These are phyloP conservation scores for Trypanosoma conorhini DNA, from an alignment of 208 protist species.

Conservation along the genomic window DNA sequence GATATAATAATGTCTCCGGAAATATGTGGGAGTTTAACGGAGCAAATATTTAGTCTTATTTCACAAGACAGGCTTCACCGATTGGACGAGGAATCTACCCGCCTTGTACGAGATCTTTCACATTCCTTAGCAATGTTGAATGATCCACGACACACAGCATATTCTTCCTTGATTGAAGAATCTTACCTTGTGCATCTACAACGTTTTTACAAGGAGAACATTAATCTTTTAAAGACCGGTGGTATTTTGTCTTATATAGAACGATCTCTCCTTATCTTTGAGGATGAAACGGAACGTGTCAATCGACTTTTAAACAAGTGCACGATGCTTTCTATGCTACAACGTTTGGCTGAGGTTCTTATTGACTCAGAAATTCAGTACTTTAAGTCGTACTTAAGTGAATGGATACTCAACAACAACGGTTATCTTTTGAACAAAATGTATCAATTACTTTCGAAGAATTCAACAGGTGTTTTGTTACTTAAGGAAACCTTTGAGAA, in stretches of 20 bases:
- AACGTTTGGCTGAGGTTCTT: conserved; percentile 42
- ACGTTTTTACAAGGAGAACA: conserved; percentile 40
- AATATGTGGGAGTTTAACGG: conserved; percentile 37
- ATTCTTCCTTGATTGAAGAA: conserved; percentile 62
- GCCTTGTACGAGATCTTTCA: conserved; percentile 64
- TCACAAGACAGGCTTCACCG: conserved; percentile 34
- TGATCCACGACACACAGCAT: conserved; percentile 50
- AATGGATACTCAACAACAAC: conserved; percentile 38
- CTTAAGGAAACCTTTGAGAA: conserved; percentile 19
- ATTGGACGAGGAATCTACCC: conserved; percentile 41
- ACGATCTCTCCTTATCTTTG: conserved; percentile 34
- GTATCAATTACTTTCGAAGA: conserved; percentile 26
- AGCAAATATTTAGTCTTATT: conserved; percentile 46
- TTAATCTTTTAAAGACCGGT: conserved; percentile 34
- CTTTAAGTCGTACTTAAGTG: conserved; percentile 28
- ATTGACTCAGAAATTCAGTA: conserved; percentile 53
- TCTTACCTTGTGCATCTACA: conserved; percentile 49
- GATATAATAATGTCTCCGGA: conserved; percentile 43
- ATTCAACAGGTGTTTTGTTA: conserved; percentile 7
- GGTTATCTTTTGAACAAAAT: conserved; percentile 19
- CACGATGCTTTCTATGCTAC: conserved; percentile 52
- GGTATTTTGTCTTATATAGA: conserved; percentile 49
- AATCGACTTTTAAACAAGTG: conserved; percentile 54
- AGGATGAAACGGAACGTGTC: conserved; percentile 45
- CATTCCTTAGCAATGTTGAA: conserved; percentile 57